These are phyloP conservation scores for Leccinum imitatum DNA, from an alignment of 768 basidiomycete species.

Conservation along the genomic window DNA sequence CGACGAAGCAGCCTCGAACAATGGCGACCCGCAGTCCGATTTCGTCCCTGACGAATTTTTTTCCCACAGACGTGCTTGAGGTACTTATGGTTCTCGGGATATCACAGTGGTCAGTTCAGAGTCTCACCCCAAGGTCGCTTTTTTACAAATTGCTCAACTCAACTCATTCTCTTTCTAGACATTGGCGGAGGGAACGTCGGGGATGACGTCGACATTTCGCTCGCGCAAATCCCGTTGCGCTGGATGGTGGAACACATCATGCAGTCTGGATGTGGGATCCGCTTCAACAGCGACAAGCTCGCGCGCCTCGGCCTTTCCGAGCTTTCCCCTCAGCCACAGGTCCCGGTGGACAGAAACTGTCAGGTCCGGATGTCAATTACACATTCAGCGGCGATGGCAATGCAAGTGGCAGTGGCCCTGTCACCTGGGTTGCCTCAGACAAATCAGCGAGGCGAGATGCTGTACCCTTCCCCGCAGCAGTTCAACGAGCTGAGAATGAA, in stretches of 20 bases:
- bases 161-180: slow-evolving; percentile 39
- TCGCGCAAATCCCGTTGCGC: slow-evolving; percentile 62
- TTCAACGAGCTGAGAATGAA: slow-evolving; percentile 49
- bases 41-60: slow-evolving; percentile 1
- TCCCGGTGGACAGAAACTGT: not conserved
- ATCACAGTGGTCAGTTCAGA: slow-evolving; percentile 57
- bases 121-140: not conserved
- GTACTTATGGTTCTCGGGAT: slow-evolving; percentile 73
- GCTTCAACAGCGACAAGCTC: slow-evolving; percentile 54
- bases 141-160: not conserved
- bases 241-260: slow-evolving; percentile 80
- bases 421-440: not conserved
- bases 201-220: slow-evolving; percentile 39
- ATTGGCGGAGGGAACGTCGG: slow-evolving; percentile 64
- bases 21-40: not conserved
- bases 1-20: not conserved
- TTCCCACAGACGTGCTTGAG: slow-evolving; percentile 57
- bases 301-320: slow-evolving; percentile 38
- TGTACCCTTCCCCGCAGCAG: slow-evolving; percentile 16
- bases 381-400: too few species aligned
- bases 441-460: not conserved
- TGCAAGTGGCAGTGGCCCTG: not conserved
- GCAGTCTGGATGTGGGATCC: slow-evolving; percentile 52
- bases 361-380: not conserved
- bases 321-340: slow-evolving; percentile 9